These are phyloP conservation scores for Lipomyces kockii DNA, from an alignment of 805 yeast genomes.

Conservation along the genomic window DNA sequence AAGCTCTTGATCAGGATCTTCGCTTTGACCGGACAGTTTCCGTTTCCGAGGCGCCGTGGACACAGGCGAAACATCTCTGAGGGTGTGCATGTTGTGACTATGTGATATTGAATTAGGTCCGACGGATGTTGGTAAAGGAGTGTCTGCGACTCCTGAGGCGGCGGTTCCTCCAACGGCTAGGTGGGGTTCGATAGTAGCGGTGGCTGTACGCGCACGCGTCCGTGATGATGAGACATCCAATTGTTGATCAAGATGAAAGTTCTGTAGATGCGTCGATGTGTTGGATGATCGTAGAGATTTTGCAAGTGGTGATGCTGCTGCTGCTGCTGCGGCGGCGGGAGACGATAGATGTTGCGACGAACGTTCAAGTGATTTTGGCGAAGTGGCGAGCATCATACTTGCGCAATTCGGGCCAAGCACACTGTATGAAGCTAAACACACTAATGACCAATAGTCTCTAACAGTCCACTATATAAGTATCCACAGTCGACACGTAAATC, in stretches of 20 bases:
- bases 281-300: neutral
- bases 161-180: neutral
- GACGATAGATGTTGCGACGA: neutral
- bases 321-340: neutral
- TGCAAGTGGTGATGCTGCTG: neutral
- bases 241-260: neutral
- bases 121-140: neutral
- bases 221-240: neutral
- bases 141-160: slow-evolving; percentile 6
- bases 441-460: neutral
- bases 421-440: neutral
- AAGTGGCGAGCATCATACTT: neutral
- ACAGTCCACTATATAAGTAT: neutral
- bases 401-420: neutral
- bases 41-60: slow-evolving; percentile 8
- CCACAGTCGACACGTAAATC: slow-evolving; percentile 2
- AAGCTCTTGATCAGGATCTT: slow-evolving; percentile 39
- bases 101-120: neutral
- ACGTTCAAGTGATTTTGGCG: neutral
- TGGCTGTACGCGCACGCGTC: neutral
- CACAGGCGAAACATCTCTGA: neutral
- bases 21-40: slow-evolving; percentile 19
- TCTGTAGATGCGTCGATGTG: neutral
- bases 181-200: neutral
- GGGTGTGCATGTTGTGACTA: neutral